Evolutionary conservation across 2,329 filamentous ascomycete species (phyloP), one percentile per base, ranked within the genome.

Genomic region (Colletotrichum chrysophilum): DNA sequence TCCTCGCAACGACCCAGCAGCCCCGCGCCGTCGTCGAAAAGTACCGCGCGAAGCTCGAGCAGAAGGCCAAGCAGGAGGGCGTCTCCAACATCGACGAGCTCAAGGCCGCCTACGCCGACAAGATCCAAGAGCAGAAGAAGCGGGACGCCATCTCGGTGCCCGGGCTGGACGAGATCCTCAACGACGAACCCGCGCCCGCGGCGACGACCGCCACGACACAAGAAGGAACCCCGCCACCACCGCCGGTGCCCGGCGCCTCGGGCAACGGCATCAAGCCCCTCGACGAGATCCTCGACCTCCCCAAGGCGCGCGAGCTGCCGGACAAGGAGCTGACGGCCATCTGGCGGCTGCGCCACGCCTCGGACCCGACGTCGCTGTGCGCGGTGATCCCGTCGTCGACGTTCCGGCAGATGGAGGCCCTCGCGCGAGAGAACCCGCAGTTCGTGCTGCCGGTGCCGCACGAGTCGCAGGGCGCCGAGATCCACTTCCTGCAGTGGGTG

Each of bases 401-500:
- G n/a, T 98, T 96, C 87, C 83, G 87, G 38, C 88, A 91, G 67
- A 95, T 99, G 82, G 91, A 93, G 77, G 83, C 86, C 1, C 92
- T 92, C 4, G 97, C 96, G 16, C 92, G 92, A 78, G 88, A 88
- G 67, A 91, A 96, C 83, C 97, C 97, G 16, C 93, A 96, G 80
- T 99, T 99, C 86, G 93, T 99, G 71, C 91, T 99, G 2, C 97
- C 97, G 0, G 90, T 98, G 8, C 94, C 94, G 78, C 94, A 91
- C 84, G 86, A 86, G 62, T 86, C 84, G 28, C 88, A 88, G 78
- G 95, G 95, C 67, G 95, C 96, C 62, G 97, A 98, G 85, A 96
- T 99, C 61, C 97, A 99, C 86, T 98, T 98, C 84, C 86, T 99
- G 77, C 96, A 99, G 85, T 99, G 97, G 95, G 94, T 94, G 0